These are phyloP conservation scores for Daldinia eschscholtzii DNA, from an alignment of 2,329 filamentous ascomycete genomes.

Conservation along the genomic window DNA sequence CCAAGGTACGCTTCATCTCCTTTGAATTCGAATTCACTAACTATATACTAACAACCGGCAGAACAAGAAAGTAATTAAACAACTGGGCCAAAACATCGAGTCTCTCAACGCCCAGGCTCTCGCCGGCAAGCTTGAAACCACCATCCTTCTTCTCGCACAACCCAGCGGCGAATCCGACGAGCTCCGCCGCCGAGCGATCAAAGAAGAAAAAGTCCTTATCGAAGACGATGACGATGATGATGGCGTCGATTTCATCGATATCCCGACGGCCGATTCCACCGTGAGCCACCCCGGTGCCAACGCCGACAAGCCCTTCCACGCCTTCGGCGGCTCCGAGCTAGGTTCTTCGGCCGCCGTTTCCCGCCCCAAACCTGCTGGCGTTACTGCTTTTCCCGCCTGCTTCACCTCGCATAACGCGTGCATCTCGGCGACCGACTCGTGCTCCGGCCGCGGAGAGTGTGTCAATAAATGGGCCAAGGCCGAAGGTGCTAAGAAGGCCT, in stretches of 20 bases:
- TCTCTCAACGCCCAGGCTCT: slow-evolving; percentile 61
- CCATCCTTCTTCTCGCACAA: slow-evolving; percentile 67
- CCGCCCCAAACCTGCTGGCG: slow-evolving; percentile 44
- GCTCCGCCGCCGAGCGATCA: slow-evolving; percentile 61
- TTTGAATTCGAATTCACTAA: neutral
- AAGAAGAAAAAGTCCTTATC: slow-evolving; percentile 60
- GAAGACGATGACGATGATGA: slow-evolving; percentile 8
- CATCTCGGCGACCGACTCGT: slow-evolving; percentile 77
- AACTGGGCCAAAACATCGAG: slow-evolving; percentile 60
- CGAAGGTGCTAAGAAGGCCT: slow-evolving; percentile 60
- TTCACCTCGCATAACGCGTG: slow-evolving; percentile 79
- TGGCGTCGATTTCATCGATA: slow-evolving; percentile 18
- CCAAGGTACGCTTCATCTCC: slow-evolving; percentile 43
- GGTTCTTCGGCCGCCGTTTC: slow-evolving; percentile 46
- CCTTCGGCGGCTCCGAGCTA: slow-evolving; percentile 46
- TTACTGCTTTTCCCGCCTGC: slow-evolving; percentile 86
- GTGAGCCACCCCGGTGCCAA: slow-evolving; percentile 45
- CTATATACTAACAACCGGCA: slow-evolving; percentile 49
- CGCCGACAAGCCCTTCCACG: slow-evolving; percentile 49
- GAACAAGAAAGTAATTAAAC: slow-evolving; percentile 58
- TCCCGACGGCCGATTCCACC: slow-evolving; percentile 34
- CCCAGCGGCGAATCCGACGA: slow-evolving; percentile 53
- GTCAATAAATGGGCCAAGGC: slow-evolving; percentile 70
- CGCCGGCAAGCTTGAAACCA: slow-evolving; percentile 67
- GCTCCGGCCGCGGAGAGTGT: slow-evolving; percentile 86